Evolutionary conservation across 345 rosid genomes (phyloP).

Genomic region (Rhizophora apiculata): DNA sequence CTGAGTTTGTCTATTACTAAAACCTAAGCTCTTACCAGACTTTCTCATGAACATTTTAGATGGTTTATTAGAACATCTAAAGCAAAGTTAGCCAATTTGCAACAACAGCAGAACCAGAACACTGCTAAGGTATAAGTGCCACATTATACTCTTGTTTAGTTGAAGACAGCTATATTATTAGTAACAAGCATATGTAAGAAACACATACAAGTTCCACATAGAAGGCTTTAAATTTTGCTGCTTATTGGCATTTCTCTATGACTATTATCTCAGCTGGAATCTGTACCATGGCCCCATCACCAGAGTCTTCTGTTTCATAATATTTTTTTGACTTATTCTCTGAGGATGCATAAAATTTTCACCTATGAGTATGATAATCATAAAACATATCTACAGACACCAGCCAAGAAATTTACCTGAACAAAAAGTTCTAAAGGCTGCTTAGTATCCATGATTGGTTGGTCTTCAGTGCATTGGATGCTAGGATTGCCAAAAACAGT

Average conservation of each 20-base stretch:
- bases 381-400: background rate
- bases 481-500: slow-evolving; percentile 56
- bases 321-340: background rate
- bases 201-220: background rate
- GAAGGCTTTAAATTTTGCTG: background rate
- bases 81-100: background rate
- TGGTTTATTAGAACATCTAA: background rate
- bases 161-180: background rate
- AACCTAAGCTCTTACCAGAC: no score
- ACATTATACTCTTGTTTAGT: background rate
- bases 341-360: background rate
- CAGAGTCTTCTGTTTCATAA: background rate
- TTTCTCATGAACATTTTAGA: no score
- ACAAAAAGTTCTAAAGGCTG: slow-evolving; percentile 58
- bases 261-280: background rate
- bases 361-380: slow-evolving; percentile 1
- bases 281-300: no score
- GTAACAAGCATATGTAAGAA: background rate
- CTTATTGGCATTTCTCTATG: background rate
- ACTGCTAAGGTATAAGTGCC: background rate
- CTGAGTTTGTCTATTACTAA: no score
- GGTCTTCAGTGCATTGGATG: slow-evolving; percentile 44
- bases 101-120: background rate
- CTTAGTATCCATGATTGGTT: slow-evolving; percentile 40
- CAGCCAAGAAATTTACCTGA: slow-evolving; percentile 45